Base-by-base conservation (phyloP, 441 rosid species). In the Pelargonium fulgidum region DNA sequence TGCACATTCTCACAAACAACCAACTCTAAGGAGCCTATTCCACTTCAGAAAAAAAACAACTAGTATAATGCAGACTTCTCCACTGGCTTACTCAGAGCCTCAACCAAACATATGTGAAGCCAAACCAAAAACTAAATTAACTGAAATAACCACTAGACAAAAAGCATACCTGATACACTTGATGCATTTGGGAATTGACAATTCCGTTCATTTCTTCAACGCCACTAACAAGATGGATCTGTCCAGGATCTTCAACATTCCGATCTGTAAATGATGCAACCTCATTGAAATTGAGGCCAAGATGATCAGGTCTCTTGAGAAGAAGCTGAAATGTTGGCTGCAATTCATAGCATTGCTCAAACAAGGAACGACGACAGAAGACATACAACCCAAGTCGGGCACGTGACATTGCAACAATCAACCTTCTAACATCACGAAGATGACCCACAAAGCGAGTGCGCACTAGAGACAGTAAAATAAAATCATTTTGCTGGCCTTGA, bases 361-460 rank as follows among this genome's bases (percentile, higher is more conserved):
- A 95, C 71, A 92, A 85, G 66, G 95, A 90, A 16, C 97, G 89
- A 4, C 95, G 89, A 69, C 98, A 95, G 79, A 95, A 92, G 62
- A 92, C 93, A 66, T 89, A 95, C 20, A 92, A 80, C 64, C 99
- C 98, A 6, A 95, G 91, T 72, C 98, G 85, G 62, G 99, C 97
- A 80, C 99, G 98, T 72, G 99, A 94, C 99, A 92, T 94, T 68
- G 99, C 99, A 20, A 94, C 98, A 68, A 92, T 81, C 83, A 94
- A 82, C 84, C 99, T 89, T 82, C 98, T 84, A 64, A 92, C 99
- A 80, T 92, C 99, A 69, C 98, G 98, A 68, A 94, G 88, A 83
- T 92, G 99, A 70, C 99, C 99, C 36, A 94, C 99, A 77, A 90
- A 94, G 71, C 97, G 96, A 68, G 96, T 87, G 8, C 97, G 96